phyloP scores from a whole-genome alignment of 164 flowering plant species.

The Echeveria elegans region DNA sequence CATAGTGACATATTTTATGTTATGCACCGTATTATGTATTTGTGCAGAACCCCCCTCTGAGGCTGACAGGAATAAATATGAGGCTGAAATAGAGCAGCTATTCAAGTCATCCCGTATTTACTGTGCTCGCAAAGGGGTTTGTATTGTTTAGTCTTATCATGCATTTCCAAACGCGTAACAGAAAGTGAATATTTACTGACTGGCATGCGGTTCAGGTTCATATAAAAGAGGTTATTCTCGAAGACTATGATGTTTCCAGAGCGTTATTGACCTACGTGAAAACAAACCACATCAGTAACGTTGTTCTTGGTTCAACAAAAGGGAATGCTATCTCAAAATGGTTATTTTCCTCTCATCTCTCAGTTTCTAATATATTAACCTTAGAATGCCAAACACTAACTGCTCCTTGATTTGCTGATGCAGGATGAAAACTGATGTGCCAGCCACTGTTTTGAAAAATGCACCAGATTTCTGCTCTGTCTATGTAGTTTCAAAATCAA shows the following conservation, averaged over 20 bases:
- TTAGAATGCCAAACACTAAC: background rate
- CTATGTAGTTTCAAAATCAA: slow-evolving; percentile 5
- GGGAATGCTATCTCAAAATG: background rate
- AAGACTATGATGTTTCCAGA: slow-evolving; percentile 1
- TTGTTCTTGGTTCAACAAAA: slow-evolving; percentile 3
- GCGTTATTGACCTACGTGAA: background rate
- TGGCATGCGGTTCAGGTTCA: background rate
- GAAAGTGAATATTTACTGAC: background rate
- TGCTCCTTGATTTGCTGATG: background rate
- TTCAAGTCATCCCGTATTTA: slow-evolving; percentile 1
- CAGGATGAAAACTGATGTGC: slow-evolving; percentile 6
- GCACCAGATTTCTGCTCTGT: slow-evolving; percentile 6
- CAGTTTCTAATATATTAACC: background rate
- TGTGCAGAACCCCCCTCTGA: slow-evolving; percentile 3
- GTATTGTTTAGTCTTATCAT: background rate
- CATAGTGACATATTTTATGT: background rate
- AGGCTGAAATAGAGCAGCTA: slow-evolving; percentile 1
- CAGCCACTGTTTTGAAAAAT: background rate
- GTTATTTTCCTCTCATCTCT: background rate
- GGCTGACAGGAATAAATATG: background rate
- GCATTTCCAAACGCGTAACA: background rate
- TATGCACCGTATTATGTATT: background rate
- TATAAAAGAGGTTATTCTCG: slow-evolving; percentile 5
- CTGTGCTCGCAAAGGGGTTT: slow-evolving; percentile 6
- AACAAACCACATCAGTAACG: slow-evolving; percentile 6